Base-by-base conservation (phyloP, 352 stramenopile species). In the Globisporangium megalacanthum region DNA sequence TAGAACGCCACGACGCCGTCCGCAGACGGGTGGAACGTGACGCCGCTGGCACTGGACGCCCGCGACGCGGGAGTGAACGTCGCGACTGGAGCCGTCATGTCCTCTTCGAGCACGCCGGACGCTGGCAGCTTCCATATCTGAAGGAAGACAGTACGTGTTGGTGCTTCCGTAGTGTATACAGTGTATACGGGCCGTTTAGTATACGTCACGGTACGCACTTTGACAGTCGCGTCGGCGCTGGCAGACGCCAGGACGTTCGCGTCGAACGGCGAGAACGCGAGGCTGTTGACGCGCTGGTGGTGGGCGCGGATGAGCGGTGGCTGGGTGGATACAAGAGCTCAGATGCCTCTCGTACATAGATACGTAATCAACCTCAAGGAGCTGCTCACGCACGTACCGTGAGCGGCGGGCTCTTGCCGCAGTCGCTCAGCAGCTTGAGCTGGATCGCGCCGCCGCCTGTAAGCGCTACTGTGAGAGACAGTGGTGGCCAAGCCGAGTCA, bases 241-340 rank as follows among this genome's bases (percentile, higher is more conserved):
- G 66, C 79, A 0, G 84, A 86, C 11, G 84, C 57, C 52, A 94
- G 68, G 3, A 89, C 41, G 9, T 73, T 56, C 1, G 62, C 15
- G 29, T 83, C 67, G 44, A 88, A 83, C 1, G 81, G 77, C 3
- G 71, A 76, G 57, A 89, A 92, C 25, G 59, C 71, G 52, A 93
- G 61, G 25, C 77, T 68, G 52, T 86, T 89, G 19, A 92, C 70
- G 29, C 71, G 71, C n/a, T 67, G 68, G 4, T 70, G 65, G 51
- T 93, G 83, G 25, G 73, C 83, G 44, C 74, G 73, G 15, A 93
- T 61, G 10, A 93, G 64, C 35, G 77, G 68, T 31, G 79, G 71
- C 76, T 83, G 54, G 1, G 25, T 29, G 25, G 1, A 29, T 29
- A 29, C 25, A 29, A 29, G 25, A 29, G 4, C 25, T 29, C 25